These are phyloP conservation scores for Xerocomus nothofagi DNA, from an alignment of 1,284 basidiomycete species.

Conservation along the genomic window DNA sequence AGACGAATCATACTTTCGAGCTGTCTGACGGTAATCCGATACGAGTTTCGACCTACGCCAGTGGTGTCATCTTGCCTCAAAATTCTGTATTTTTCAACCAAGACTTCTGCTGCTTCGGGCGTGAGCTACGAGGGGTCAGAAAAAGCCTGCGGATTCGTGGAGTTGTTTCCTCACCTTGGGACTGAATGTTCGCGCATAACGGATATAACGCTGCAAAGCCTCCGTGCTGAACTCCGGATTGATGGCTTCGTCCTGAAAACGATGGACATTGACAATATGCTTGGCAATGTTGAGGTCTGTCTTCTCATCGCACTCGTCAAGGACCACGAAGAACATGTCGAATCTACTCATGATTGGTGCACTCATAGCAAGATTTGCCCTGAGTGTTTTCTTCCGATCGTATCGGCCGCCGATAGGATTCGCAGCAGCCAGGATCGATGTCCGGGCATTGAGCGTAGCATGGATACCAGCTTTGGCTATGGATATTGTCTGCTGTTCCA, in stretches of 20 bases:
- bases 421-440: conserved; percentile 96
- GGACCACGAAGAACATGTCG: conserved; percentile 97
- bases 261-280: conserved; percentile 98
- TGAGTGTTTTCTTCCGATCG: conserved; percentile 90
- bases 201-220: conserved; percentile 93
- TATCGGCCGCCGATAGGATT: conserved; percentile 97
- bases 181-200: conserved; percentile 95
- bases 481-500: conserved; percentile 99
- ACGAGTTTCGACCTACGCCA: conserved; percentile 88
- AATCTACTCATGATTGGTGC: conserved; percentile 99
- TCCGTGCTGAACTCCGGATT: conserved; percentile 97
- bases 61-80: conserved; percentile 91
- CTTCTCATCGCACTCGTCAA: conserved; percentile 96
- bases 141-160: not conserved
- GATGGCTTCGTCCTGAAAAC: conserved; percentile 93
- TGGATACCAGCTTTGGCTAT: conserved; percentile 99
- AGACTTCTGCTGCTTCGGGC: conserved; percentile 86
- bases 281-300: conserved; percentile 92
- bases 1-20: conserved; percentile 97
- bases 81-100: conserved; percentile 95
- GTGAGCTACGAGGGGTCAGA: conserved; percentile 63
- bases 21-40: conserved; percentile 95
- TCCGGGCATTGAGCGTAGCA: conserved; percentile 96
- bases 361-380: conserved; percentile 98
- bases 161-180: conserved; percentile 66